A percentile compares a stretch with the other conserved stretches of the same genome.
These are phyloP conservation scores for Kluyveromyces marxianus DNA, from an alignment of 1,139 yeast species.

Conservation along the genomic window DNA sequence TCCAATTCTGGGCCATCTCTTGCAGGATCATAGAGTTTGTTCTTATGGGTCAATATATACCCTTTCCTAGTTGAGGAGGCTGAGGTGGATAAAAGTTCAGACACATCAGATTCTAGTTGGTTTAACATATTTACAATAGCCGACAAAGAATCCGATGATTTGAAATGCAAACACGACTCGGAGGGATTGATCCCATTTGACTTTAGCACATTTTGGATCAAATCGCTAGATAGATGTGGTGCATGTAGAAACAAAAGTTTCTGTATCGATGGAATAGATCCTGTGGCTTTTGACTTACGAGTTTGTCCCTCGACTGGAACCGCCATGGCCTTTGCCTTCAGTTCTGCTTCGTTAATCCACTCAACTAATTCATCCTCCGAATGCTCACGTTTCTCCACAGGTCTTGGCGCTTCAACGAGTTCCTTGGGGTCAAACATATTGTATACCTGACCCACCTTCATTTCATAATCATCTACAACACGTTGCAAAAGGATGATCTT, in stretches of 20 bases:
- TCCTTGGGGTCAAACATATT: constrained; percentile 48
- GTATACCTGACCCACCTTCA: constrained; percentile 64
- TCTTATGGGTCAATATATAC: constrained; percentile 56
- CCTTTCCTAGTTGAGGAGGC: constrained; percentile 35
- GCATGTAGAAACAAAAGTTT: constrained; percentile 62
- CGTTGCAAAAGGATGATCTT: constrained; percentile 71
- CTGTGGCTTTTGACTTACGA: constrained; percentile 35
- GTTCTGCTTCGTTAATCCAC: constrained; percentile 45
- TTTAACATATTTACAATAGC: constrained; percentile 40
- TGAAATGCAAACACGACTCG: constrained; percentile 34
- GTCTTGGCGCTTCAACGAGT: constrained; percentile 26
- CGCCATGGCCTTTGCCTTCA: constrained; percentile 21
- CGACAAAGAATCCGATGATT: constrained; percentile 13
- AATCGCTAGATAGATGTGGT: constrained; percentile 71
- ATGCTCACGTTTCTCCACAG: constrained; percentile 17
- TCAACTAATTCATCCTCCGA: constrained; percentile 33
- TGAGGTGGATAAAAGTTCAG: constrained; percentile 23
- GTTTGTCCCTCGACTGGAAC: constrained; percentile 9
- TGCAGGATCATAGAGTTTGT: constrained; percentile 39
- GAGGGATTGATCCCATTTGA: constrained; percentile 42
- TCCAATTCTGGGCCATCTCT: constrained; percentile 37
- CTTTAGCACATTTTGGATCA: constrained; percentile 53
- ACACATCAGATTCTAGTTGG: constrained; percentile 39
- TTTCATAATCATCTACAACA: constrained; percentile 64
- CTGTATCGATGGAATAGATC: constrained; percentile 47